Conservation (phyloP, 768 basidiomycete species). For the Collybia mongolica region DNA sequence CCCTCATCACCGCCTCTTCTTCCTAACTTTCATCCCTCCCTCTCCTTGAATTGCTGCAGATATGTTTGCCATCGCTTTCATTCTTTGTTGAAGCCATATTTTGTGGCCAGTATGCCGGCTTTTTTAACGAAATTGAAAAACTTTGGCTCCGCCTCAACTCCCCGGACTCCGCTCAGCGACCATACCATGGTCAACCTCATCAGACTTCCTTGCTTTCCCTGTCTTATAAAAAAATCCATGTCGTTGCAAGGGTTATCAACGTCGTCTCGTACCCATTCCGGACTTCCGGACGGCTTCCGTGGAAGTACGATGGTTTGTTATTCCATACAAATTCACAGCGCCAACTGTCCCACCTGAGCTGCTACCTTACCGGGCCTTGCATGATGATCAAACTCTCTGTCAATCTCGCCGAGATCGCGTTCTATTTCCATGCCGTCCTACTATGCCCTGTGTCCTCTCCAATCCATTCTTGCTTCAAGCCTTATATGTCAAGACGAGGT, state of each 20-base stretch:
- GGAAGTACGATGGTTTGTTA: too few relatives aligned
- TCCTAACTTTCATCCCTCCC: not conserved
- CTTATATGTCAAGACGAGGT: too few relatives aligned
- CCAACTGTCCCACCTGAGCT: too few relatives aligned
- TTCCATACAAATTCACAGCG: too few relatives aligned
- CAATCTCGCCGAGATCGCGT: not conserved
- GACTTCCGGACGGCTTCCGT: too few relatives aligned
- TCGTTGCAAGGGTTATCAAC: too few relatives aligned
- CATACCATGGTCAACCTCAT: not conserved
- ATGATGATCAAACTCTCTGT: not conserved
- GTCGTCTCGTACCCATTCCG: too few relatives aligned
- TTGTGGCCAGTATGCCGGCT: not conserved
- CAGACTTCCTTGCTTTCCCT: not conserved
- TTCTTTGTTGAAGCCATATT: not conserved
- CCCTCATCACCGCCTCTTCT: slow-evolving; percentile 4
- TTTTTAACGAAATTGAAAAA: not conserved
- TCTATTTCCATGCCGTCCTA: slow-evolving; percentile 1
- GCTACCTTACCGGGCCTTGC: too few relatives aligned
- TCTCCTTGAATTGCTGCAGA: not conserved
- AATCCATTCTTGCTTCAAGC: not conserved
- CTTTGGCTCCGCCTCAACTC: slow-evolving; percentile 9
- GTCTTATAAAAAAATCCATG: not conserved
- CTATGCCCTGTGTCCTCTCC: too few relatives aligned
- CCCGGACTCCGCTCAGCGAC: slow-evolving; percentile 7
- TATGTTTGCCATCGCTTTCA: not conserved